Conservation (phyloP, 2,329 filamentous ascomycete species). For the Ceratocystis destructans region DNA sequence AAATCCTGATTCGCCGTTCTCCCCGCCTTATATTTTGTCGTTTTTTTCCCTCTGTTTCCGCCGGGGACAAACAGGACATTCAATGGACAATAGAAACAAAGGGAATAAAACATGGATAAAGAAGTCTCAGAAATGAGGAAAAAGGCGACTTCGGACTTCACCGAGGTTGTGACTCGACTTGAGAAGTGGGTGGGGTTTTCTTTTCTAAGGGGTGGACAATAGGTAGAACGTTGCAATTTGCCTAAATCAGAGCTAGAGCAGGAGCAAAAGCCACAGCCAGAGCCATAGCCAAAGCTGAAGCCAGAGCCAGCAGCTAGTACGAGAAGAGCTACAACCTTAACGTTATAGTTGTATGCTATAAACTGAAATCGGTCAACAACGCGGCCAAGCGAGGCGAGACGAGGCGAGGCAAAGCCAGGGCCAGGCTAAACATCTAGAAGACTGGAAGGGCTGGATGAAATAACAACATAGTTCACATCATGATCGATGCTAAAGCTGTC, state of each 20-base stretch:
- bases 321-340: background rate
- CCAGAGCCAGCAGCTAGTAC: too few relatives aligned
- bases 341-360: background rate
- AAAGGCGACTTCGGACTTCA: background rate
- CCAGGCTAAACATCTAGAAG: background rate
- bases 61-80: background rate
- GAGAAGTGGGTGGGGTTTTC: background rate
- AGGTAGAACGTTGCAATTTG: slow-evolving; percentile 3
- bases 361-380: background rate
- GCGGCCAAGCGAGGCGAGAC: background rate
- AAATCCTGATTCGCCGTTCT: too few relatives aligned
- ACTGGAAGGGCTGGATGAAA: too few relatives aligned
- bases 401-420: background rate
- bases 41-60: background rate
- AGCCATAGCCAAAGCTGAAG: too few relatives aligned
- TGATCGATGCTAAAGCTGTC: background rate
- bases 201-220: background rate
- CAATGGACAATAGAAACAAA: background rate
- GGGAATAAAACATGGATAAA: background rate
- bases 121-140: background rate
- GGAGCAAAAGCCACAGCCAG: background rate
- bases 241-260: background rate
- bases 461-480: background rate
- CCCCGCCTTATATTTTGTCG: background rate
- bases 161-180: background rate